Base-by-base conservation (phyloP, 2,329 filamentous ascomycete species). In the Xylaria sp. region DNA sequence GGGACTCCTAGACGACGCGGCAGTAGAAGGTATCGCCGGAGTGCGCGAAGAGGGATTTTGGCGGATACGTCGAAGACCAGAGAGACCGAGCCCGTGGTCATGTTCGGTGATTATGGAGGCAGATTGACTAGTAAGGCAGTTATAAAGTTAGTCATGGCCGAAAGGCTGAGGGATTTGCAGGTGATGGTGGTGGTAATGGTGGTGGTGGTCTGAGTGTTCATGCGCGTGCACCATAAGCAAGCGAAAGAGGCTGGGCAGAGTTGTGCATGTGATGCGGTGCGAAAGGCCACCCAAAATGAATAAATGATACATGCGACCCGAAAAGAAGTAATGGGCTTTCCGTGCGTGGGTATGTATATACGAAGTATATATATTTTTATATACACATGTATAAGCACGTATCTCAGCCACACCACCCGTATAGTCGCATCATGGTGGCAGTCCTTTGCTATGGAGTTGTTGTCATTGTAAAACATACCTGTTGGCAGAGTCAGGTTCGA, bases 51-150 rank as follows among this genome's bases (percentile, higher is more conserved):
- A 86, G 69, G 92, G 91, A 76, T 94, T 91, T 81, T 98, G 95
- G 79, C 96, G 92, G 80, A 99, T 99, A 76, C 96, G 92, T 78
- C 94, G 92, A 77, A 99, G 87, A 73, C 96, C 94, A 65, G 93
- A 97, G 53, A 91, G 87, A 63, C 93, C 93, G 71, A 96, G 83
- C 74, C 93, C 93, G 85, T 96, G 92, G 77, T 97, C 94, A 82
- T 95, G 93, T 81, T 95, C 94, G 72, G 89, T 86, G 78, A 97
- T 88, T 78, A 97, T 87, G 77, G 93, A 89, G 69, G 69, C 39
- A 76, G 93, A 93, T 84, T 93, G 97, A 79, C 61, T 69, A 67
- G 67, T 48, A 64, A 66, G 63, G 75, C 68, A 73, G 74, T 63
- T 63, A 69, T 71, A 59, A 72, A 62, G 69, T 71, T 73, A 75